Conservation (phyloP, 192 early-diverging fungal genomes). For the Entophlyctis luteolus region DNA sequence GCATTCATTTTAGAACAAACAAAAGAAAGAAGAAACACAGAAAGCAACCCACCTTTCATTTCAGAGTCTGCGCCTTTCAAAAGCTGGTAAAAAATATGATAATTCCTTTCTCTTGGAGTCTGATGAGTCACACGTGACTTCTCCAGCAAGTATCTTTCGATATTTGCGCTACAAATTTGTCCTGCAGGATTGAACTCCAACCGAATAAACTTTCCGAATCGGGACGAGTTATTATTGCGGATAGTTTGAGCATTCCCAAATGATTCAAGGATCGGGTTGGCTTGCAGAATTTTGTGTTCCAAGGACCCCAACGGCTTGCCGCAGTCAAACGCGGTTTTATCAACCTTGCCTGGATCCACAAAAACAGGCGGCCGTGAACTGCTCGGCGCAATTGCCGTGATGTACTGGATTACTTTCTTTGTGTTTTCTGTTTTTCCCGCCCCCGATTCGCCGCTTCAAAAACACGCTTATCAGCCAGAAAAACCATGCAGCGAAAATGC, state of each 20-base stretch:
- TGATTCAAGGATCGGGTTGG: slow-evolving; percentile 95
- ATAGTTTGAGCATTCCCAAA: slow-evolving; percentile 99
- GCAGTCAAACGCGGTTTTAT: no score
- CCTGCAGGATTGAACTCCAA: slow-evolving; percentile 90
- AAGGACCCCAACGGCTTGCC: slow-evolving; percentile 49
- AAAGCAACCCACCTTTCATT: slow-evolving; percentile 53
- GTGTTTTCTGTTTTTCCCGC: slow-evolving; percentile 99
- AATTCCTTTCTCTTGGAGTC: slow-evolving; percentile 87
- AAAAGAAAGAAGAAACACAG: neutral
- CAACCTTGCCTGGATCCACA: slow-evolving; percentile 9
- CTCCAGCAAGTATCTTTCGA: slow-evolving; percentile 95
- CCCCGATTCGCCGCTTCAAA: slow-evolving; percentile 86
- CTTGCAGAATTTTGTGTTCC: slow-evolving; percentile 90
- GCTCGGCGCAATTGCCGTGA: slow-evolving; percentile 77
- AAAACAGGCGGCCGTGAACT: slow-evolving; percentile 52
- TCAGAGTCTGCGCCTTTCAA: slow-evolving; percentile 75
- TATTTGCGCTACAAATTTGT: slow-evolving; percentile 90
- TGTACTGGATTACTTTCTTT: slow-evolving; percentile 97
- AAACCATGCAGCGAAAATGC: neutral
- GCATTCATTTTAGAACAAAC: slow-evolving; percentile 3
- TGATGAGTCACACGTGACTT: slow-evolving; percentile 95
- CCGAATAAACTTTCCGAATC: slow-evolving; percentile 98
- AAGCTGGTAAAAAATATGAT: slow-evolving; percentile 98
- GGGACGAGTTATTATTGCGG: slow-evolving; percentile 97
- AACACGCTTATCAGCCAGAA: neutral